These are phyloP conservation scores for Phytophthora sansomeana DNA, from an alignment of 352 stramenopile species.

Conservation along the genomic window DNA sequence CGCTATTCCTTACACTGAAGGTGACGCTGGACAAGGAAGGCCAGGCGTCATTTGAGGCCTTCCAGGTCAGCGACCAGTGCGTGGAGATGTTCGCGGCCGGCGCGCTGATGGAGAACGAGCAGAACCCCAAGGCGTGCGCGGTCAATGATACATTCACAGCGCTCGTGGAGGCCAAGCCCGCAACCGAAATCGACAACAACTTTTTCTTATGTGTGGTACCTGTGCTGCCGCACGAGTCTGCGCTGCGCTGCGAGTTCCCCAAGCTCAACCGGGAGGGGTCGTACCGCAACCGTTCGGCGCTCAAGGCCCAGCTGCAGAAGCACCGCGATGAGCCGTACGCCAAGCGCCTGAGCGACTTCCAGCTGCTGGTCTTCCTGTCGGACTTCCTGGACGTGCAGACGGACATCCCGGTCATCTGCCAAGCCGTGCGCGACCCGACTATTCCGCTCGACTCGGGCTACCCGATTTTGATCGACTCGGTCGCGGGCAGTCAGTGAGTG, in stretches of 20 bases:
- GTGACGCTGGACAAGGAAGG: slow-evolving; percentile 95
- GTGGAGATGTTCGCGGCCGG: slow-evolving; percentile 98
- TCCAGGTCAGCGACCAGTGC: slow-evolving; percentile 97
- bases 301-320: slow-evolving; percentile 93
- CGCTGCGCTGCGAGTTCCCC: slow-evolving; percentile 94
- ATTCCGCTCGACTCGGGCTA: slow-evolving; percentile 96
- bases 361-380: slow-evolving; percentile 95
- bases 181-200: slow-evolving; percentile 95
- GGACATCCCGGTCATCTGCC: slow-evolving; percentile 94
- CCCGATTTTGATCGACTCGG: slow-evolving; percentile 95
- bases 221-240: slow-evolving; percentile 94
- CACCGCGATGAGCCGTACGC: slow-evolving; percentile 70
- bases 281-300: slow-evolving; percentile 87
- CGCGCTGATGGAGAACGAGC: slow-evolving; percentile 89
- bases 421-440: slow-evolving; percentile 89
- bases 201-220: slow-evolving; percentile 98
- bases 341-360: slow-evolving; percentile 96
- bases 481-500: slow-evolving; percentile 83
- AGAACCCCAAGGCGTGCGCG: slow-evolving; percentile 92
- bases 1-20: slow-evolving; percentile 97
- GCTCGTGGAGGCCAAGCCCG: slow-evolving; percentile 96
- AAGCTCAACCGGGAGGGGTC: slow-evolving; percentile 92
- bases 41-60: slow-evolving; percentile 96
- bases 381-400: slow-evolving; percentile 93
- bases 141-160: slow-evolving; percentile 97